Evolutionary conservation across 1,139 yeast species (phyloP).

Genomic region (Saccharomyces uvarum): DNA sequence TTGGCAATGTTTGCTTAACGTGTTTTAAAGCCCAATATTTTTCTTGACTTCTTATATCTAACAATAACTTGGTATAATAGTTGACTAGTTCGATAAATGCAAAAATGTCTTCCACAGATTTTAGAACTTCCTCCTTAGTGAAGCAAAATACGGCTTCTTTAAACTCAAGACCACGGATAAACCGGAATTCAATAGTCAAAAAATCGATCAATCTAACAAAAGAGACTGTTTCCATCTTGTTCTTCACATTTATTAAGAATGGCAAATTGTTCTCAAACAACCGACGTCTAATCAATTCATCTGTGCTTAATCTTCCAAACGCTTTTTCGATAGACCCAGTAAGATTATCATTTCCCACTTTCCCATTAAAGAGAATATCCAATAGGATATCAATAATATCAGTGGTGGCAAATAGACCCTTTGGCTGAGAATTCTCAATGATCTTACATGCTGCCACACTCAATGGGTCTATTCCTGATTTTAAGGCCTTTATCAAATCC

Average conservation of each 20-base stretch:
- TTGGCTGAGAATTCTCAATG: slow-evolving; percentile 30
- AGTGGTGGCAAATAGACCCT: slow-evolving; percentile 30
- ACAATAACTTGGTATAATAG: slow-evolving; percentile 26
- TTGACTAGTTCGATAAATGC: slow-evolving; percentile 27
- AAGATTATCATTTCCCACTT: slow-evolving; percentile 19
- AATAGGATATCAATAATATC: slow-evolving; percentile 26
- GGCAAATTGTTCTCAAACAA: slow-evolving; percentile 24
- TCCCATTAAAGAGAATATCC: slow-evolving; percentile 17
- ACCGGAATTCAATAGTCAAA: slow-evolving; percentile 20
- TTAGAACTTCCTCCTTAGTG: slow-evolving; percentile 14
- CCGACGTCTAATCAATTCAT: slow-evolving; percentile 29
- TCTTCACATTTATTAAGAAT: slow-evolving; percentile 16
- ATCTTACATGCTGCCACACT: slow-evolving; percentile 30
- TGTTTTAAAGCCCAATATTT: slow-evolving; percentile 17
- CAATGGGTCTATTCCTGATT: slow-evolving; percentile 24
- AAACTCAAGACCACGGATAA: slow-evolving; percentile 23
- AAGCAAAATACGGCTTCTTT: slow-evolving; percentile 22
- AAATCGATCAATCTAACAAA: slow-evolving; percentile 29
- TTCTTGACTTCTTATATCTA: slow-evolving; percentile 10
- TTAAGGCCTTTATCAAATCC: slow-evolving; percentile 29
- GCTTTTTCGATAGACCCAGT: slow-evolving; percentile 30
- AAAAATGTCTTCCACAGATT: slow-evolving; percentile 24
- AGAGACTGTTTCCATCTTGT: slow-evolving; percentile 14
- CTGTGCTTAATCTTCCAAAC: slow-evolving; percentile 19
- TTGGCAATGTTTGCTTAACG: slow-evolving; percentile 12